Base-by-base conservation (phyloP, 192 early-diverging fungal genomes). In the Radiomyces spectabilis region DNA sequence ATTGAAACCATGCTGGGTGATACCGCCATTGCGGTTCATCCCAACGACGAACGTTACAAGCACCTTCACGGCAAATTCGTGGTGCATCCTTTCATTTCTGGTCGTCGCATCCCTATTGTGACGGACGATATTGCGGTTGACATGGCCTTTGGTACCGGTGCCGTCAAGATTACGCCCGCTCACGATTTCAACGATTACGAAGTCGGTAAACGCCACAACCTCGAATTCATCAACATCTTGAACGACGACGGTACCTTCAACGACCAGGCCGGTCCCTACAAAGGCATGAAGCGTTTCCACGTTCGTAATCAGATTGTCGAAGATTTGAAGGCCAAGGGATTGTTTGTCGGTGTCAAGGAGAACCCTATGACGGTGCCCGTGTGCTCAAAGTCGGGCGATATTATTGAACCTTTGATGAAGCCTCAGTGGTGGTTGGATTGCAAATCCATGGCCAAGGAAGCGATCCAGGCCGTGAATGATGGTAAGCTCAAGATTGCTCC, bases 1-100 rank as follows among this genome's bases (percentile, higher is more conserved):
- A 79, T 96, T 50, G 97, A 99, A 75, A 99, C 97, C 44, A 99
- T 99, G 97, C 78, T 99, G 21, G 97, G 95, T 53, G 97, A 99
- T 75, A 89, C 94, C 5, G 97, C 92, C 13, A 81, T 99, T 70
- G 94, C 92, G 41, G 86, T 99, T 30, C 89, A 99, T 60, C 94
- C 97, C 22, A 62, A 84, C 19, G 97, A 99, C 67, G 68, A 76
- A 52, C 86, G 97, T 43, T 99, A 97, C 79, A 92, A 76, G 63
- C 88, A 95, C 61, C 84, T 97, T 19, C 87, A 91, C 43, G 97
- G 97, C 30, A 97, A 96, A 70, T 92, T 71, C 64, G 94, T 84
- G 12, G 71, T 85, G 30, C 97, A 99, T 70, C 97, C 97, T 35
- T 97, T 99, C 81, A 69, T 90, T 42, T n/a, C n/a, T n/a, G 83